Base-by-base conservation (phyloP, 169 alveolate genomes). In the Haemoproteus tartakovskyi region DNA sequence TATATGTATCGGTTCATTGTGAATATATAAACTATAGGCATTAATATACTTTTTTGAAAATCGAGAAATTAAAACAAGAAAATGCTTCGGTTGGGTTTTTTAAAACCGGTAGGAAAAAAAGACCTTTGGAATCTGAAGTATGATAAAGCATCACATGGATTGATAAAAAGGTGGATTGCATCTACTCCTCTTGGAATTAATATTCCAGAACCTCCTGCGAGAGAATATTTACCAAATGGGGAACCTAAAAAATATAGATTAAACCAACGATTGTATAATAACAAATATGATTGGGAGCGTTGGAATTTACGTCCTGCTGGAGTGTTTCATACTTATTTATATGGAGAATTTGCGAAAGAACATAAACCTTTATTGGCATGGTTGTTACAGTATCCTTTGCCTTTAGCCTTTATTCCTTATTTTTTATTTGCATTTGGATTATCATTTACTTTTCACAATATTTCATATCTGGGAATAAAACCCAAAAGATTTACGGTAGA, bases 141-240 rank as follows among this genome's bases (percentile, higher is more conserved):
- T n/a, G n/a, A n/a, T n/a, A n/a, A n/a, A n/a, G n/a, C n/a, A n/a
- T n/a, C n/a, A n/a, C n/a, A n/a, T n/a, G n/a, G n/a, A n/a, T n/a
- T 67, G 43, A 16, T 37, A 16, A 67, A 56, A 57, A 67, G 82
- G 37, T 67, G 56, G 41, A 45, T 67, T 40, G 82, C 82, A n/a
- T 67, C 82, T 14, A 67, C 51, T 41, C 82, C 82, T 24, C 56
- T 67, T 46, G 79, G 86, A 45, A 80, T 88, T 22, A 91, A 92
- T 27, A 21, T 89, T 8, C 96, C 96, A 1, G 92, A 94, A 26
- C 96, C 96, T 3, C 96, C 96, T 1, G 95, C 96, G 9, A 78
- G 91, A 19, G 96, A 92, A 78, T 92, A 40, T 74, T 86, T 86
- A 40, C 87, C 89, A 11, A 94, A 92, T 67, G 96, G 96, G 38